Evolutionary conservation across 2,329 filamentous ascomycete species (phyloP).

Genomic region (Atkinsonella texensis): DNA sequence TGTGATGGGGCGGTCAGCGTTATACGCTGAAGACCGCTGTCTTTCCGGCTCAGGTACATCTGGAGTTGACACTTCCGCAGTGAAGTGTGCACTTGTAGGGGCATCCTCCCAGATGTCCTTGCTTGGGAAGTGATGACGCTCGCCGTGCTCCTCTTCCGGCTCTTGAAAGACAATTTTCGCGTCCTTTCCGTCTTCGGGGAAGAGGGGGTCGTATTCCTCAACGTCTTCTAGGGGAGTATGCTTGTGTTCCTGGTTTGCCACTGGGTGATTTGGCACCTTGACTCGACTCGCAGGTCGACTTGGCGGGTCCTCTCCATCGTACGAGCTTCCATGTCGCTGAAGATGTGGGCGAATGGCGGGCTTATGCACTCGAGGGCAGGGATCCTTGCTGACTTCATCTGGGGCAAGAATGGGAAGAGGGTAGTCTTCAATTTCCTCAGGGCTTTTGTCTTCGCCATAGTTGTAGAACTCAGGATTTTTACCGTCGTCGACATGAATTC

Average conservation of each 20-base stretch:
- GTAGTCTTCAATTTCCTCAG: slow-evolving; percentile 48
- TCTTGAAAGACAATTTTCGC: slow-evolving; percentile 17
- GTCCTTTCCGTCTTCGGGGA: slow-evolving; percentile 62
- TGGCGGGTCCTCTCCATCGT: slow-evolving; percentile 42
- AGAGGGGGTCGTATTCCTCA: slow-evolving; percentile 89
- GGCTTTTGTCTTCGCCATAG: slow-evolving; percentile 32
- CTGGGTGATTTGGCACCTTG: slow-evolving; percentile 41
- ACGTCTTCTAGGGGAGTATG: slow-evolving; percentile 73
- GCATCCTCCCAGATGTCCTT: slow-evolving; percentile 97
- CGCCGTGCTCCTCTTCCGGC: slow-evolving; percentile 32
- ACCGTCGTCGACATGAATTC: slow-evolving; percentile 64
- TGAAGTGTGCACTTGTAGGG: slow-evolving; percentile 69
- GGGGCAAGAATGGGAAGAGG: slow-evolving; percentile 74
- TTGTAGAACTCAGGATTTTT: slow-evolving; percentile 25
- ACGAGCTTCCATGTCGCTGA: slow-evolving; percentile 48
- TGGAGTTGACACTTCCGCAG: slow-evolving; percentile 74
- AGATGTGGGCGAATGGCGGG: slow-evolving; percentile 71
- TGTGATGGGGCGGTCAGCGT: slow-evolving; percentile 33
- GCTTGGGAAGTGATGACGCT: slow-evolving; percentile 70
- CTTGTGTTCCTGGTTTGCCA: slow-evolving; percentile 38
- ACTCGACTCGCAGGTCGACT: slow-evolving; percentile 55
- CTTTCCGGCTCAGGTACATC: slow-evolving; percentile 32
- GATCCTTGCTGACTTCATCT: slow-evolving; percentile 72
- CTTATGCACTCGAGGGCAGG: slow-evolving; percentile 54
- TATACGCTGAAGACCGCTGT: slow-evolving; percentile 18